A percentile compares a stretch with the other conserved stretches of the same genome.
These are phyloP conservation scores for Annulohypoxylon stygium DNA, from an alignment of 495 filamentous ascomycete genomes.

Conservation along the genomic window DNA sequence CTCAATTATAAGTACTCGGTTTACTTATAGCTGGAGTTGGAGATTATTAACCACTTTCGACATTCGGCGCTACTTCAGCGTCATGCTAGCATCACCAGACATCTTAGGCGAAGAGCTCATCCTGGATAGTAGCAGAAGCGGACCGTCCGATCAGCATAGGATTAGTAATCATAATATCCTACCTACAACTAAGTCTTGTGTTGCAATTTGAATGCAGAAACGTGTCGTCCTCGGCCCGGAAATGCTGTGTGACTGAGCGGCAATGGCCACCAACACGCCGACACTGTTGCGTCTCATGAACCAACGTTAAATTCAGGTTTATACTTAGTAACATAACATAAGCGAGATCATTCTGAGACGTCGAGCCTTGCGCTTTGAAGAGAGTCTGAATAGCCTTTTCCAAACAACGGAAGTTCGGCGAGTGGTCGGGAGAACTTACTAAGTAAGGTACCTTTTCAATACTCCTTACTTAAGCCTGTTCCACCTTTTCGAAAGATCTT, in stretches of 20 bases:
- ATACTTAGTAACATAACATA: conserved; percentile 22
- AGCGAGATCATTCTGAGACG: neutral
- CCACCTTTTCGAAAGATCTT: conserved; percentile 18
- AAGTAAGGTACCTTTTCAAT: neutral
- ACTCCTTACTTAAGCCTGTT: conserved; percentile 14
- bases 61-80: conserved; percentile 29
- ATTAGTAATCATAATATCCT: conserved; percentile 38
- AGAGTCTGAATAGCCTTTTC: conserved; percentile 4
- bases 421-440: neutral
- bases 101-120: conserved; percentile 20
- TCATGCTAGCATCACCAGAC: conserved; percentile 38
- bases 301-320: conserved; percentile 10
- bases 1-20: conserved; percentile 15
- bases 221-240: conserved; percentile 37
- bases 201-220: conserved; percentile 30
- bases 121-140: conserved; percentile 18
- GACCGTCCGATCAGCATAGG: conserved; percentile 25
- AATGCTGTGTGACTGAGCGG: conserved; percentile 28
- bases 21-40: conserved; percentile 11
- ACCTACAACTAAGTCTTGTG: conserved; percentile 20
- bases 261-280: neutral
- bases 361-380: neutral
- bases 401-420: neutral
- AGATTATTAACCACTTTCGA: conserved; percentile 10
- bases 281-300: conserved; percentile 4